Evolutionary conservation across 2,329 filamentous ascomycete genomes (phyloP).

Genomic region (Epichloe uncinata): DNA sequence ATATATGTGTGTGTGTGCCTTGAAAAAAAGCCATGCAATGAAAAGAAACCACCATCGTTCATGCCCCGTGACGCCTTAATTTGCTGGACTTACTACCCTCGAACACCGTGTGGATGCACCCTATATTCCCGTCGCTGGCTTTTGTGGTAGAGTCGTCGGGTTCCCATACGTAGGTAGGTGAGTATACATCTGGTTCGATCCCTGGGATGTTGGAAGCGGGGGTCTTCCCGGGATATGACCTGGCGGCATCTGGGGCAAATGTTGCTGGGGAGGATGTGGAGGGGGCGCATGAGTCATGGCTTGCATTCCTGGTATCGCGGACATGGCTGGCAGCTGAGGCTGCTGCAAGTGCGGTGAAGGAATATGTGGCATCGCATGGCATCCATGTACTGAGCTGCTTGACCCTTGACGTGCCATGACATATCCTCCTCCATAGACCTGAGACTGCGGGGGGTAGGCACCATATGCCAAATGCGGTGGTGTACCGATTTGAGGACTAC

Average conservation of each 20-base stretch:
- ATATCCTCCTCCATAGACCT: constrained; percentile 36
- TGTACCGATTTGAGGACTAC: constrained; percentile 39
- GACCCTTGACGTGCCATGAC: constrained; percentile 44
- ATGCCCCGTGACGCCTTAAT: constrained; percentile 22
- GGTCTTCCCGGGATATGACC: constrained; percentile 34
- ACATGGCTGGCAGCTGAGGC: constrained; percentile 8
- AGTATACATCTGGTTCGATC: constrained; percentile 32
- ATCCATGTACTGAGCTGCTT: constrained; percentile 38
- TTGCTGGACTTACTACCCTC: constrained; percentile 8
- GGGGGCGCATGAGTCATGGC: constrained; percentile 25
- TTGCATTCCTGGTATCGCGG: constrained; percentile 7
- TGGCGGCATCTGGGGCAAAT: constrained; percentile 28
- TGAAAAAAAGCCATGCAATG: neutral
- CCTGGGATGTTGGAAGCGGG: constrained; percentile 29
- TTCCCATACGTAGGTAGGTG: constrained; percentile 46
- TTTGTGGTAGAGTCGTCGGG: constrained; percentile 45
- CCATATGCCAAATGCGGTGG: constrained; percentile 38
- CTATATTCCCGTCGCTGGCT: constrained; percentile 38
- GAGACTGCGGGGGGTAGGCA: constrained; percentile 34
- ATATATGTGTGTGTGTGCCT: neutral
- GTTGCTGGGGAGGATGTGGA: constrained; percentile 15
- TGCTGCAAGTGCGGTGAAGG: constrained; percentile 18
- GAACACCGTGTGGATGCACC: constrained; percentile 18
- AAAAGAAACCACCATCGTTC: constrained; percentile 15
- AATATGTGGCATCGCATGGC: constrained; percentile 30